Evolutionary conservation across 768 basidiomycete species (phyloP), one percentile per base, ranked within the genome.

Genomic region (Agaricus blazei): DNA sequence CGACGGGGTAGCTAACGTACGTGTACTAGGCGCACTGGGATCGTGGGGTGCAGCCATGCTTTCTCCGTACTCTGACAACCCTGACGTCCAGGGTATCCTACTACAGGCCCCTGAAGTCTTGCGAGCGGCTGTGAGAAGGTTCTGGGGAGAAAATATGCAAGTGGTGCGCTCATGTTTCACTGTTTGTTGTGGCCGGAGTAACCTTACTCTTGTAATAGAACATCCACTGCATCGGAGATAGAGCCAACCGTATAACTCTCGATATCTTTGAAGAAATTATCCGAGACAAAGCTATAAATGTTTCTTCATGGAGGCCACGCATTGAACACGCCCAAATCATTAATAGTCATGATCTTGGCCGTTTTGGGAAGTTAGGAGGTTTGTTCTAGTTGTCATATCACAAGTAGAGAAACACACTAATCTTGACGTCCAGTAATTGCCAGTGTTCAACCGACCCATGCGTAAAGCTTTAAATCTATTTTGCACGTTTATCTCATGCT

Each of bases 311-410:
- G 67, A 76, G 94, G 9, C 87, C 92, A 1, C 77, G 96, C 41
- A 84, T 97, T 8, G 96, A 98, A 65, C 96, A 98, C 68, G 88
- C 93, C 0, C 96, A 98, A 67, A 93, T 97, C 46, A 75, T 98
- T 72, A 79, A 81, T 3, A 68, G 65, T 5, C 72, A 78, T 1
- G 96, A 98, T 67, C 62, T 98, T 14, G 66, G 78, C 52, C 77
- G 92, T 8, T 76, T 85, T 23, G 88, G 85, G 31, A 74, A 69
- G 48, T 76, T 97, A 9, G 92, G 91, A 62, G 83, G 93, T 88
- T 56, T 37, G 82, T 66, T 7, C 29, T 15, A 19, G 48, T 26
- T 7, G 15, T 15, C 51, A 37, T 28, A 28, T 54, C 34, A 24
- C 15, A 19, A 3, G 14, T 24, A 1, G 31, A 37, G 14, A 28